A percentile compares a stretch with the other conserved stretches of the same genome.
Evolutionary conservation across 176 grass and related monocot genomes (phyloP).

Genomic region (Carex cristatella): DNA sequence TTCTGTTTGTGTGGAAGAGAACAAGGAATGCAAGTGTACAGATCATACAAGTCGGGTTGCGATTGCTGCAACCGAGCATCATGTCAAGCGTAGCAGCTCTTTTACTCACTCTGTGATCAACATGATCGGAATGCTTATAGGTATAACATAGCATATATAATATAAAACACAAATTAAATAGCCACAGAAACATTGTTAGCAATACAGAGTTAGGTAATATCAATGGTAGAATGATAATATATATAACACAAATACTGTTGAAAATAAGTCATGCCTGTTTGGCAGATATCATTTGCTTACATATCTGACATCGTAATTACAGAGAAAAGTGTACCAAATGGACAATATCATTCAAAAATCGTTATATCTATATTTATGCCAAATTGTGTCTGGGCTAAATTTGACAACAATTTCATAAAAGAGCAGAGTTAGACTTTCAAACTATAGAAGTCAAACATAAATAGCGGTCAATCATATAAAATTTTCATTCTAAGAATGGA

Average conservation of each 20-base stretch:
- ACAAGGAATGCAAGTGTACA: conserved; percentile 32
- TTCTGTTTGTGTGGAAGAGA: conserved; percentile 35
- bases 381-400: not conserved
- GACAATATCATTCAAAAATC: not conserved
- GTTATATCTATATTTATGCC: not conserved
- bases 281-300: not conserved
- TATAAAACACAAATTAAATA: not conserved
- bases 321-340: not conserved
- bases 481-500: too few species aligned
- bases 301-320: not conserved
- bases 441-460: too few species aligned
- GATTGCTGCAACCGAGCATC: conserved; percentile 19
- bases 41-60: not conserved
- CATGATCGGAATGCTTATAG: conserved; percentile 90
- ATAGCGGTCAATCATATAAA: too few species aligned
- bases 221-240: not conserved
- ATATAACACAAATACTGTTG: not conserved
- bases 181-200: not conserved
- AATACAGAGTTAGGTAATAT: not conserved
- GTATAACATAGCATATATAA: conserved; percentile 23
- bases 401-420: not conserved
- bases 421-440: too few species aligned
- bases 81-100: conserved; percentile 46
- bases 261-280: not conserved
- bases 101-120: conserved; percentile 70